phyloP scores from a whole-genome alignment of 306 rosid genomes.

The Sphenostylis stenocarpa region DNA sequence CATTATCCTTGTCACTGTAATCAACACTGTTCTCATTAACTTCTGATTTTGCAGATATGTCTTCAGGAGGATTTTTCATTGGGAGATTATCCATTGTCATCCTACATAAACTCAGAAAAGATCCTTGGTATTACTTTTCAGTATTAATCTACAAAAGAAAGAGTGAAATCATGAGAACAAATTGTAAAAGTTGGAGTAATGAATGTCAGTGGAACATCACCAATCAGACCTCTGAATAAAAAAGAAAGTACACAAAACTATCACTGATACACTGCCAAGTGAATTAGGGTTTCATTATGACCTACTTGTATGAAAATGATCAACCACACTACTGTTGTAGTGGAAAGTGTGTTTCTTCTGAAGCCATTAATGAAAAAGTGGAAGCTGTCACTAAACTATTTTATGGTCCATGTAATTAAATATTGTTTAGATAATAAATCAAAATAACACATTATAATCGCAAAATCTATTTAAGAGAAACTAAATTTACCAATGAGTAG shows the following conservation, averaged over 20 bases:
- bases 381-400: too few relatives aligned
- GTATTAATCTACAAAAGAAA: slow-evolving; percentile 9
- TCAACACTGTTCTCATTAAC: not conserved
- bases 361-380: too few relatives aligned
- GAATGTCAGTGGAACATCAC: not conserved
- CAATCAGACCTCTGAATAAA: not conserved
- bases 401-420: too few relatives aligned
- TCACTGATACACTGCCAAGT: too few relatives aligned
- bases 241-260: not conserved
- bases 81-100: not conserved
- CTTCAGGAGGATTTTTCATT: not conserved
- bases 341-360: too few relatives aligned
- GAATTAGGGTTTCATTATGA: too few relatives aligned
- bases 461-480: too few relatives aligned
- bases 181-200: not conserved
- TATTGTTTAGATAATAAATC: too few relatives aligned
- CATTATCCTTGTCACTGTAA: not conserved
- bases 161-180: not conserved
- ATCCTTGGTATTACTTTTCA: not conserved
- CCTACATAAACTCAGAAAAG: not conserved
- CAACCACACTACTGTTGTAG: too few relatives aligned
- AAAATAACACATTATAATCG: too few relatives aligned
- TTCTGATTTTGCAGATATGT: not conserved
- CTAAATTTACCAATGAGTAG: too few relatives aligned
- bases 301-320: too few relatives aligned